phyloP scores from a whole-genome alignment of 2,329 filamentous ascomycete genomes.

The Didymella sp. region DNA sequence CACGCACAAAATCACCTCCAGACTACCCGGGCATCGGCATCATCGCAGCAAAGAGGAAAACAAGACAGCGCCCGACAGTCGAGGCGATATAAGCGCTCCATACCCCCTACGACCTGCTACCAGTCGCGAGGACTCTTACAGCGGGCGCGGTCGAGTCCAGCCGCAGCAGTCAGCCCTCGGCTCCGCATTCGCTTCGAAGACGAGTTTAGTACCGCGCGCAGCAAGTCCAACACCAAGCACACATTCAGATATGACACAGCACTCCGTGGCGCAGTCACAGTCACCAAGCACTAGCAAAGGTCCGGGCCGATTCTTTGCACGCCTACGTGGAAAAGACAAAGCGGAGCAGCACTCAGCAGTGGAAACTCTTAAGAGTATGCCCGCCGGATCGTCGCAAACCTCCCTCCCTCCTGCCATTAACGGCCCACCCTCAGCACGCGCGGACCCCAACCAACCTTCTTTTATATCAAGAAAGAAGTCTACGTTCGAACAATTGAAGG shows the following conservation, averaged over 20 bases:
- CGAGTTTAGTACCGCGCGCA: constrained; percentile 65
- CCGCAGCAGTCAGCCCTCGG: constrained; percentile 52
- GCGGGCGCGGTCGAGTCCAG: constrained; percentile 54
- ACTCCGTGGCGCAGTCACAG: constrained; percentile 56
- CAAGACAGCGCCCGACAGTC: constrained; percentile 42
- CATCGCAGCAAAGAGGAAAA: constrained; percentile 69
- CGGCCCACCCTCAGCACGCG: constrained; percentile 35
- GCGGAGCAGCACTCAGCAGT: constrained; percentile 52
- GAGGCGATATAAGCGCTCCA: constrained; percentile 47
- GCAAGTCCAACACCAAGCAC: constrained; percentile 83
- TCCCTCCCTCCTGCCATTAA: constrained; percentile 48
- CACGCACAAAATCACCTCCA: constrained; percentile 61
- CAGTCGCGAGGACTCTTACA: constrained; percentile 75
- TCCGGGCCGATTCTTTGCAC: constrained; percentile 61
- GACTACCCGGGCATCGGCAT: constrained; percentile 68
- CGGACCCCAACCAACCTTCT: constrained; percentile 39
- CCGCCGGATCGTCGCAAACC: constrained; percentile 47
- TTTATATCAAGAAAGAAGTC: constrained; percentile 38
- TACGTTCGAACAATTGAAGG: constrained; percentile 28
- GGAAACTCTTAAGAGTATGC: constrained; percentile 51
- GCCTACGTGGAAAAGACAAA: constrained; percentile 59
- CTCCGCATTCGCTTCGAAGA: constrained; percentile 59
- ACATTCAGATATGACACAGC: constrained; percentile 65
- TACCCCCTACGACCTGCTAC: constrained; percentile 73
- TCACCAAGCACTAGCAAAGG: constrained; percentile 61